Evolutionary conservation across 2,329 filamentous ascomycete genomes (phyloP).

Genomic region (Alternaria alternata): DNA sequence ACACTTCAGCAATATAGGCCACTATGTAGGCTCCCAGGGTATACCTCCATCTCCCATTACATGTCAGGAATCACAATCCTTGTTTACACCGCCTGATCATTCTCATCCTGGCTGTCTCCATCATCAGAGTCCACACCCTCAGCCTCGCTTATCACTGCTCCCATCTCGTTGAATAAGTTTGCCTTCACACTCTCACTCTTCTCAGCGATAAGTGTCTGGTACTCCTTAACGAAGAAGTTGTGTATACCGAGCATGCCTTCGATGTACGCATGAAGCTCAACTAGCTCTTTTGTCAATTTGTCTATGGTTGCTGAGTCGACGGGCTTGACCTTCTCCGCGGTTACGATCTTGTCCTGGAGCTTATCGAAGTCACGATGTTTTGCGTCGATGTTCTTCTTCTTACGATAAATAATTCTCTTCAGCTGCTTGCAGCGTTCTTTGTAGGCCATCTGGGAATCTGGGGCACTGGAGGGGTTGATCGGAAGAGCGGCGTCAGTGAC

Average conservation of each 20-base stretch:
- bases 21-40: too few relatives aligned
- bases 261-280: too few relatives aligned
- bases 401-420: too few relatives aligned
- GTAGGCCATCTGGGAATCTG: not conserved
- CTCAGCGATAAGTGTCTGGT: not conserved
- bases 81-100: too few relatives aligned
- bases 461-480: not conserved
- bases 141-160: not conserved
- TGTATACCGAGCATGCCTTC: too few relatives aligned
- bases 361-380: not conserved
- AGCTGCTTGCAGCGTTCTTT: not conserved
- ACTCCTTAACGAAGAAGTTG: not conserved
- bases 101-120: too few relatives aligned
- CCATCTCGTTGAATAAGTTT: not conserved
- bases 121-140: too few relatives aligned
- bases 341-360: not conserved
- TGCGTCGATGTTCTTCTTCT: not conserved
- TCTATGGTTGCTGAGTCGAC: too few relatives aligned
- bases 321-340: not conserved
- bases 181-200: not conserved
- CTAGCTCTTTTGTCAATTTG: too few relatives aligned
- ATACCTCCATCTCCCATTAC: too few relatives aligned
- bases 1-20: too few relatives aligned
- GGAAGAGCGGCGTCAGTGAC: not conserved
- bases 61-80: too few relatives aligned